A percentile compares a stretch with the other conserved stretches of the same genome.
phyloP scores from a whole-genome alignment of 495 filamentous ascomycete genomes.

The Penicillium cataractarum region DNA sequence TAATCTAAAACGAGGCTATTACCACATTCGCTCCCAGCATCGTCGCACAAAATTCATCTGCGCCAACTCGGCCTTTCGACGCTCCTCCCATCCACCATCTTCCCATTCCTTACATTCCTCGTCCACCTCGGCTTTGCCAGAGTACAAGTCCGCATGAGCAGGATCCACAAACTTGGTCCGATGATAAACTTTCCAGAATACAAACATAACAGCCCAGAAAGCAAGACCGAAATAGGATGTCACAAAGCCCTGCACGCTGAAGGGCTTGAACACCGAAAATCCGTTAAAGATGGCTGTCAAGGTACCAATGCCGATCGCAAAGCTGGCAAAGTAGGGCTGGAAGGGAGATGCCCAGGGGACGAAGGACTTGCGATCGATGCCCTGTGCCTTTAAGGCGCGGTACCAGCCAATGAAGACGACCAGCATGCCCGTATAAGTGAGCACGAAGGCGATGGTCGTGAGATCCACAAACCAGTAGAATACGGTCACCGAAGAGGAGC shows the following conservation, averaged over 20 bases:
- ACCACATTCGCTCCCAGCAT: slow-evolving; percentile 41
- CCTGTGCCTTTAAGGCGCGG: slow-evolving; percentile 56
- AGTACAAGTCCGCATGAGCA: slow-evolving; percentile 29
- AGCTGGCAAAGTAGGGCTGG: slow-evolving; percentile 34
- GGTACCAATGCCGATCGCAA: slow-evolving; percentile 29
- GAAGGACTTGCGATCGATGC: slow-evolving; percentile 48
- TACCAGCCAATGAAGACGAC: slow-evolving; percentile 61
- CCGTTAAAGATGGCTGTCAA: slow-evolving; percentile 36
- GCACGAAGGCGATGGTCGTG: slow-evolving; percentile 53
- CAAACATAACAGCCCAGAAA: slow-evolving; percentile 36
- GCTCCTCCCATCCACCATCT: slow-evolving; percentile 33
- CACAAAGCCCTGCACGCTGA: slow-evolving; percentile 37
- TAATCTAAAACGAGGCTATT: background rate
- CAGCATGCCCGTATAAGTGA: slow-evolving; percentile 60
- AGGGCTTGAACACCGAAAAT: slow-evolving; percentile 38
- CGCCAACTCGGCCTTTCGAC: slow-evolving; percentile 31
- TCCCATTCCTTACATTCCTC: slow-evolving; percentile 41
- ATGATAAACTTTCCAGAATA: slow-evolving; percentile 38
- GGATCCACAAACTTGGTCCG: slow-evolving; percentile 34
- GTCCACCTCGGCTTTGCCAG: slow-evolving; percentile 38
- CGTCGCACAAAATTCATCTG: slow-evolving; percentile 29
- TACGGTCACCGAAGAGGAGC: slow-evolving; percentile 53
- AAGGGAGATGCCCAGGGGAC: slow-evolving; percentile 34
- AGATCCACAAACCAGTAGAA: slow-evolving; percentile 63
- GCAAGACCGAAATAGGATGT: slow-evolving; percentile 41